Base-by-base conservation (phyloP, 2,329 filamentous ascomycete species). In the Byssothecium circinans region DNA sequence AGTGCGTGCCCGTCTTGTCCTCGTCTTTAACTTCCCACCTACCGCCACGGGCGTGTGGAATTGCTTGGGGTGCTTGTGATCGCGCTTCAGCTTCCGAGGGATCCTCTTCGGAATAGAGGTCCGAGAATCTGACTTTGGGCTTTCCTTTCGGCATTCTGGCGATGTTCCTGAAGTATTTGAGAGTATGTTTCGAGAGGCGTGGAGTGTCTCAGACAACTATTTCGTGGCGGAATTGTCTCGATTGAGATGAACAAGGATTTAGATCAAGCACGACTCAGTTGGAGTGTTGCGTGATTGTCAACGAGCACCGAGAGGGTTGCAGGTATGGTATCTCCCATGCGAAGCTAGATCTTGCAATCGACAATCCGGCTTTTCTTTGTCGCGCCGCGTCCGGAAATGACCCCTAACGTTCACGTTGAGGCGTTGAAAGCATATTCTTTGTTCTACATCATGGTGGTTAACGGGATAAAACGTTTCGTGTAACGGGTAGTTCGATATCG, bases 11-110 rank as follows among this genome's bases (percentile, higher is more conserved):
- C 0, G 67, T 69, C 8, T 41, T 41, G 40, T 68, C 47, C 17
- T 57, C 37, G 7, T 62, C 60, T 20, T 60, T 62, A 6, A 69
- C 58, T 29, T 55, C 49, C 35, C 68, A 67, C 14, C 56, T 63
- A n/a, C 64, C 64, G 19, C 64, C 67, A 12, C 65, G 60, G 32
- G 53, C 46, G 35, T 66, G 62, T 12, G 53, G 43, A 7, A 52
- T 49, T 3, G 53, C 46, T 49, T 58, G 50, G 8, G 53, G 48
- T n/a, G 55, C 45, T 37, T 49, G 49, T 7, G n/a, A 37, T 34
- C 22, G 36, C 38, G 7, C 17, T 12, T 33, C 20, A 25, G 12
- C 41, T n/a, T 27, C 33, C 20, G 34, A 30, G 11, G 35, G 11
- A 22, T 49, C 50, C 30, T 49, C 43, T 3, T 43, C 39, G 19